Conservation (phyloP, 176 grass and related monocot genomes). For the Lolium rigidum region DNA sequence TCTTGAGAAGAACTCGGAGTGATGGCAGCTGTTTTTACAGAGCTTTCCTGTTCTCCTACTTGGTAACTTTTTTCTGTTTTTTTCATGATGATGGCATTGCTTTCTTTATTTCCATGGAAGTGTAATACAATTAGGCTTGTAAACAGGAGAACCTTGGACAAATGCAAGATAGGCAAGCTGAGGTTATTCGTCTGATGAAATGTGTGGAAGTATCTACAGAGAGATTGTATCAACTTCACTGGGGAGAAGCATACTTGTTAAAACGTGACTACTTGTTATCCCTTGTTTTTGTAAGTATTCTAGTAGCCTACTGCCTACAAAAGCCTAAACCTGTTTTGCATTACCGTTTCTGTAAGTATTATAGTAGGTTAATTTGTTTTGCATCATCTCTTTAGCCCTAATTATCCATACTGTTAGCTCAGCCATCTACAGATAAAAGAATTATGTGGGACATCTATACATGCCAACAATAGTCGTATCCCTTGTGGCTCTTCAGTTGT, state of each 20-base stretch:
- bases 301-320: background rate
- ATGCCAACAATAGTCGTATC: background rate
- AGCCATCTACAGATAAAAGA: background rate
- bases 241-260: background rate
- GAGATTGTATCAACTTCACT: background rate
- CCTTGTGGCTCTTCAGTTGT: background rate
- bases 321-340: too few species aligned
- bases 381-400: background rate
- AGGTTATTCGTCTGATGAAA: slow-evolving; percentile 13
- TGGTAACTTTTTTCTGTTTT: slow-evolving; percentile 37
- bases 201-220: background rate
- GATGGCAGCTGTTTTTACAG: slow-evolving; percentile 45
- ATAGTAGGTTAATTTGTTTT: background rate
- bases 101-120: background rate
- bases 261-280: background rate
- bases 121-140: background rate
- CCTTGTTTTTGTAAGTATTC: slow-evolving; percentile 14
- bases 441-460: background rate
- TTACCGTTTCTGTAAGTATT: background rate
- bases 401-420: background rate
- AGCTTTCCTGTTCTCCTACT: slow-evolving; percentile 40
- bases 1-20: slow-evolving; percentile 25
- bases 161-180: slow-evolving; percentile 25
- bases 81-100: background rate
- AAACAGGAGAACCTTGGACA: slow-evolving; percentile 36